phyloP scores from a whole-genome alignment of 495 filamentous ascomycete genomes.

The Daldinia grandis region DNA sequence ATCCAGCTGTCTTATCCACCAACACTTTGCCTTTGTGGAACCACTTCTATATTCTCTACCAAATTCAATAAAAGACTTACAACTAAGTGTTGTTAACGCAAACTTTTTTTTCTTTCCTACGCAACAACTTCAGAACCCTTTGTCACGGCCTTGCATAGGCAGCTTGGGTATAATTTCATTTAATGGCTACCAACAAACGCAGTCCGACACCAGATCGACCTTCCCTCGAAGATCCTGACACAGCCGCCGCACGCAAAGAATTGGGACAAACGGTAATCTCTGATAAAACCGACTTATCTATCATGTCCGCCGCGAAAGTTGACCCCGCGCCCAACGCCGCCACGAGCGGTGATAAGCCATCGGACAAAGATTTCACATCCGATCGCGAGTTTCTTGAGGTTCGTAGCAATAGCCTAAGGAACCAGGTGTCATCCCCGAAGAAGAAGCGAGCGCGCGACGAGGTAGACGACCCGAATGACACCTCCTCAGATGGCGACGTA shows the following conservation, averaged over 20 bases:
- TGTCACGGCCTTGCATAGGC: neutral
- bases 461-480: constrained; percentile 54
- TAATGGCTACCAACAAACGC: constrained; percentile 42
- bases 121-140: neutral
- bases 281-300: constrained; percentile 48
- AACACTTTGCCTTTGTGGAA: neutral
- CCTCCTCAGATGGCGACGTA: constrained; percentile 44
- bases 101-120: neutral
- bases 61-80: neutral
- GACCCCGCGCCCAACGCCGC: constrained; percentile 29
- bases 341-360: constrained; percentile 33
- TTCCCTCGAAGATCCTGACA: constrained; percentile 60
- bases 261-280: constrained; percentile 63
- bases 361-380: constrained; percentile 41
- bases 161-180: neutral
- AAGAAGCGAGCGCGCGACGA: constrained; percentile 65
- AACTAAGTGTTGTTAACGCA: neutral
- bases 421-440: constrained; percentile 62
- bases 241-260: constrained; percentile 62
- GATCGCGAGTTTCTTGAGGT: constrained; percentile 42
- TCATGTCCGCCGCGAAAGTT: constrained; percentile 35
- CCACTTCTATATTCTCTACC: neutral
- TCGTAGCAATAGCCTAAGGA: constrained; percentile 51
- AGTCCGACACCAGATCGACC: constrained; percentile 41
- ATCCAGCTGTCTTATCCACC: neutral